These are phyloP conservation scores for Cordyceps pruinosa DNA, from an alignment of 2,329 filamentous ascomycete genomes.

Conservation along the genomic window DNA sequence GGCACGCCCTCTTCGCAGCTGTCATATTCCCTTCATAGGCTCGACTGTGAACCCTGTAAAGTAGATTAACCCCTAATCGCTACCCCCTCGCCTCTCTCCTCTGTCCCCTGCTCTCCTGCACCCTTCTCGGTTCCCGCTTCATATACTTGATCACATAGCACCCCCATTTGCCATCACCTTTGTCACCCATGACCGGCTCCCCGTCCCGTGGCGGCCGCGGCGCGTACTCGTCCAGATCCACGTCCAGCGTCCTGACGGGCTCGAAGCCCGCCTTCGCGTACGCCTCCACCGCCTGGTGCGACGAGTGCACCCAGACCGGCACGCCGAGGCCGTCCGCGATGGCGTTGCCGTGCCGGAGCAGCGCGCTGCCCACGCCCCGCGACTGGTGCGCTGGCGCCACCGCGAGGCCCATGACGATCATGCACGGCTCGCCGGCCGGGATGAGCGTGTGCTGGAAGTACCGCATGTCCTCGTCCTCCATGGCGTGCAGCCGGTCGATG, in stretches of 20 bases:
- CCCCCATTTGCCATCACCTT: constrained; percentile 13
- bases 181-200: constrained; percentile 13
- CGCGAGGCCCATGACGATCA: constrained; percentile 12
- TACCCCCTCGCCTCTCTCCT: neutral
- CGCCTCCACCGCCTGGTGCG: constrained; percentile 13
- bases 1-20: too few relatives aligned
- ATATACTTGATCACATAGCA: constrained; percentile 13
- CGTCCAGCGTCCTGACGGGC: constrained; percentile 7
- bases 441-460: constrained; percentile 9
- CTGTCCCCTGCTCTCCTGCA: neutral
- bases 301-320: constrained; percentile 12
- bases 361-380: constrained; percentile 9
- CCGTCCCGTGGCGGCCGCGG: constrained; percentile 9
- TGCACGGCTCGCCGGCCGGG: constrained; percentile 11
- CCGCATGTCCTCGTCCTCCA: constrained; percentile 13
- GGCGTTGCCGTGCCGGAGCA: constrained; percentile 10
- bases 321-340: constrained; percentile 10
- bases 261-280: constrained; percentile 12
- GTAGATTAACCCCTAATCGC: too few relatives aligned
- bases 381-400: constrained; percentile 12
- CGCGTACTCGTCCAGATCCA: constrained; percentile 14
- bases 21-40: too few relatives aligned
- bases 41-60: too few relatives aligned
- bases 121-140: neutral
- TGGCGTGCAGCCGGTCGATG: constrained; percentile 10